Conservation (phyloP, 2,329 filamentous ascomycete species). For the Talaromyces sp. region DNA sequence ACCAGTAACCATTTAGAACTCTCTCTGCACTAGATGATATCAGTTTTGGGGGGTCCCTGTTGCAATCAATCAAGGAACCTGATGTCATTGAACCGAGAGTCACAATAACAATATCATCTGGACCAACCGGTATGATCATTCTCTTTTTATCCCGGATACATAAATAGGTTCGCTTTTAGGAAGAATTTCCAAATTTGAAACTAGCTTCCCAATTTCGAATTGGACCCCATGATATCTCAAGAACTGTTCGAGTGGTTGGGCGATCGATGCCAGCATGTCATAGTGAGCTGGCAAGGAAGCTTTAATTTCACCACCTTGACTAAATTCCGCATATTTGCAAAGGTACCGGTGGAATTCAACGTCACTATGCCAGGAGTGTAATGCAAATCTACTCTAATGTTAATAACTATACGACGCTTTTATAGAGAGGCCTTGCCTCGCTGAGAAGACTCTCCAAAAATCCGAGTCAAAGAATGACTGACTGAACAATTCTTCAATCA, state of each 20-base stretch:
- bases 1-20: constrained; percentile 7
- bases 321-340: constrained; percentile 18
- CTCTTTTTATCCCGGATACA: not conserved
- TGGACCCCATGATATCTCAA: not conserved
- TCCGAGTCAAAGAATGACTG: not conserved
- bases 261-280: not conserved
- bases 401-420: not conserved
- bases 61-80: not conserved
- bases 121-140: not conserved
- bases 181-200: constrained; percentile 7
- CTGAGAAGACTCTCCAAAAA: not conserved
- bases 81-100: not conserved
- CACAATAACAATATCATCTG: not conserved
- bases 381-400: constrained; percentile 12
- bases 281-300: not conserved
- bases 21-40: not conserved
- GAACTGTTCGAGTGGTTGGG: not conserved
- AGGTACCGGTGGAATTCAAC: constrained; percentile 20
- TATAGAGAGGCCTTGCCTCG: not conserved
- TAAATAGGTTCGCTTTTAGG: constrained; percentile 6
- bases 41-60: not conserved
- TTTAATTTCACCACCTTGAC: constrained; percentile 15
- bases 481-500: not conserved
- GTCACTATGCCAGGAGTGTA: constrained; percentile 20
- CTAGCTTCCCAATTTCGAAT: not conserved